phyloP scores from a whole-genome alignment of 2,329 filamentous ascomycete genomes.

The Orbilia ellipsospora region DNA sequence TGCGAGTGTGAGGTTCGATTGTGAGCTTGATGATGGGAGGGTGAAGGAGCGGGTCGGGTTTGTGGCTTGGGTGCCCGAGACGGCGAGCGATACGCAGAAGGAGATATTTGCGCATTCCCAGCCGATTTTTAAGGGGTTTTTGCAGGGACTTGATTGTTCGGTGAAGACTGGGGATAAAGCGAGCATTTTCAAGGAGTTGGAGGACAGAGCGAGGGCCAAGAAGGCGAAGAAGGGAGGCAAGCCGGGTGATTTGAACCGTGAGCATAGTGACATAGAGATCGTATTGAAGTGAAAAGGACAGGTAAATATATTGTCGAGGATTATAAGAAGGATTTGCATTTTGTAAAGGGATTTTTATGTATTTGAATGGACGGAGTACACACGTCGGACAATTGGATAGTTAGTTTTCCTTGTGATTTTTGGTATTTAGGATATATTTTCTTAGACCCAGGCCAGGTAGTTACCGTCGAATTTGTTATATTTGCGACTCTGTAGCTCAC shows the following conservation, averaged over 20 bases:
- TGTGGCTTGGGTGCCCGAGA: constrained; percentile 1
- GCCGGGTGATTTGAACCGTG: neutral
- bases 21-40: neutral
- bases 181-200: neutral
- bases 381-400: too few species aligned
- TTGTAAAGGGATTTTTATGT: too few species aligned
- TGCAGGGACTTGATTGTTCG: neutral
- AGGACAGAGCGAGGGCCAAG: neutral
- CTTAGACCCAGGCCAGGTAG: too few species aligned
- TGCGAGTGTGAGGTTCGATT: neutral
- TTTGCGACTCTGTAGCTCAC: too few species aligned
- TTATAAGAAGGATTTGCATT: too few species aligned
- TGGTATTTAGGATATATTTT: too few species aligned
- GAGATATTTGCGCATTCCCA: neutral
- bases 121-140: neutral
- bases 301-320: too few species aligned
- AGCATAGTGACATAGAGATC: neutral
- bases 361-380: too few species aligned
- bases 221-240: neutral
- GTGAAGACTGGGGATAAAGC: neutral
- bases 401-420: too few species aligned
- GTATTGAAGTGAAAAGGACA: neutral
- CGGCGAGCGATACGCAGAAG: neutral
- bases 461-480: too few species aligned
- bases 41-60: neutral